Evolutionary conservation across 805 yeast species (phyloP).

Genomic region (Candida insectorum): DNA sequence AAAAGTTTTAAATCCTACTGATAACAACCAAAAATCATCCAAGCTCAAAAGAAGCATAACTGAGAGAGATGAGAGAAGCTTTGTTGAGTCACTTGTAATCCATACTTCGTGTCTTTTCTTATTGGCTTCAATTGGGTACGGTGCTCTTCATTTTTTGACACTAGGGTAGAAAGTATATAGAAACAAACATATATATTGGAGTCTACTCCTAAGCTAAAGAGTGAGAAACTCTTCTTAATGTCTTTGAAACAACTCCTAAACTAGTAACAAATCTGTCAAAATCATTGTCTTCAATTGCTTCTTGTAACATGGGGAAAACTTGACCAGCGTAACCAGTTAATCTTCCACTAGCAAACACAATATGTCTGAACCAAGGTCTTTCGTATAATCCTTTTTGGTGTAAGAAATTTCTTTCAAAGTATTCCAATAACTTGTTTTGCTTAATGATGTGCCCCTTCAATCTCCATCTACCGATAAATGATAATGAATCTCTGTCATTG

Average conservation of each 20-base stretch:
- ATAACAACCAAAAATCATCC: conserved; percentile 6
- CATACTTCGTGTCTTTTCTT: too few relatives aligned
- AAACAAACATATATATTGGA: too few relatives aligned
- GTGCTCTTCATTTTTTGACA: too few relatives aligned
- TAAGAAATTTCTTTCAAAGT: conserved; percentile 54
- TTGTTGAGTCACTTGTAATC: too few relatives aligned
- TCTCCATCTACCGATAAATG: conserved; percentile 33
- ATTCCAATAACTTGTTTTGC: conserved; percentile 36
- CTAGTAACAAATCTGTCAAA: conserved; percentile 41
- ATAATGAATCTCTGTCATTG: conserved; percentile 28
- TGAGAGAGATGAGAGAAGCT: conserved; percentile 6
- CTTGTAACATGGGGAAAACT: conserved; percentile 57
- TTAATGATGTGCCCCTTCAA: conserved; percentile 27
- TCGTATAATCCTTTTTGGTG: conserved; percentile 43
- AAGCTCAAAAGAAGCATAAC: conserved; percentile 11
- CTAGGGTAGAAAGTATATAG: too few relatives aligned
- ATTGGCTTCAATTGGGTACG: too few relatives aligned
- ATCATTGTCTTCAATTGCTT: conserved; percentile 48
- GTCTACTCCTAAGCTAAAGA: too few relatives aligned
- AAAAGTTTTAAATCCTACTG: conserved; percentile 15
- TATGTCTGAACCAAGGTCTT: conserved; percentile 62
- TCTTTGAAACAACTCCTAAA: conserved; percentile 41
- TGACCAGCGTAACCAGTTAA: conserved; percentile 48
- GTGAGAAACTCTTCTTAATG: conserved; percentile 27
- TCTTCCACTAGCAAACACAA: conserved; percentile 58